A percentile compares a stretch with the other conserved stretches of the same genome.
phyloP scores from a whole-genome alignment of 139 green algal genomes.

The Chloropicon primus region DNA sequence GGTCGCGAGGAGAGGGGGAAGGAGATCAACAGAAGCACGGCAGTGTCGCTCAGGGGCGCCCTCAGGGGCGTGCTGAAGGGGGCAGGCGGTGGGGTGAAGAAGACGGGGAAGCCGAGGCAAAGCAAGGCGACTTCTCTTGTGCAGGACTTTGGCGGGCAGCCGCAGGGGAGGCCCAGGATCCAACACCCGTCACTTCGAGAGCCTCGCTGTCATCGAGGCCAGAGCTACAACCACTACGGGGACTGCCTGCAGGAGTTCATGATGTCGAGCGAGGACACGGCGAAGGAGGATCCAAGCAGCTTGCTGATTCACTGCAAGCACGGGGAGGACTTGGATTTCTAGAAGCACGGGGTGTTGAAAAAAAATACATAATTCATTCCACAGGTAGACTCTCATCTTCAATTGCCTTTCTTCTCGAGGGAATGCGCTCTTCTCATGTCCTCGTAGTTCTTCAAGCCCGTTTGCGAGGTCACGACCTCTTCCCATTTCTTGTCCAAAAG shows the following conservation, averaged over 20 bases:
- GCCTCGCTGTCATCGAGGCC: not conserved
- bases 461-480: conserved; percentile 17
- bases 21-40: not conserved
- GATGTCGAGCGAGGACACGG: conserved; percentile 60
- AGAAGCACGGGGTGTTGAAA: not conserved
- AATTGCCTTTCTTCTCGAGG: no score
- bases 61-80: not conserved
- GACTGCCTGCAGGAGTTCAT: conserved; percentile 33
- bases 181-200: not conserved
- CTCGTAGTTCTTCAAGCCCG: conserved; percentile 17
- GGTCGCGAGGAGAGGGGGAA: not conserved
- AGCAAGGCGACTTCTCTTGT: no score
- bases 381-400: not conserved
- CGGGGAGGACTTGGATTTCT: not conserved
- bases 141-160: not conserved
- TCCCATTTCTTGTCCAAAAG: conserved; percentile 18
- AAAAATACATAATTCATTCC: not conserved
- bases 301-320: not conserved
- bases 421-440: conserved; percentile 18
- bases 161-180: no score
- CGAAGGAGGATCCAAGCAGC: conserved; percentile 33
- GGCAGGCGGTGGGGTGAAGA: not conserved
- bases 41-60: not conserved
- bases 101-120: no score
- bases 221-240: not conserved